Conservation (phyloP, 2,329 filamentous ascomycete genomes). For the Curvularia eragrostidis region DNA sequence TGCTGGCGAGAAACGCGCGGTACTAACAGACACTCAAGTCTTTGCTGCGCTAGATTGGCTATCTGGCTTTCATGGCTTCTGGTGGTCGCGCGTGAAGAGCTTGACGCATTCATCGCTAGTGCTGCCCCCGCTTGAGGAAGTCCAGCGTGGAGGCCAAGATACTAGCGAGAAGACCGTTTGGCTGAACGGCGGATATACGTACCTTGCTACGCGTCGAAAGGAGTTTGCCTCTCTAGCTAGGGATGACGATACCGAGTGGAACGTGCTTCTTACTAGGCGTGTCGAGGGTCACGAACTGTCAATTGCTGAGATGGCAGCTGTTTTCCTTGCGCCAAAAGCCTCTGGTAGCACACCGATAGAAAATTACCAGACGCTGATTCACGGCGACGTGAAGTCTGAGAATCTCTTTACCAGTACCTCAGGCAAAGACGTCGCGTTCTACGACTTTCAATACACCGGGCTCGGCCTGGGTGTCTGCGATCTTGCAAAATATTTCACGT, state of each 20-base stretch:
- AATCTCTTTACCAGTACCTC: conserved; percentile 66
- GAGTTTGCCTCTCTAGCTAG: conserved; percentile 61
- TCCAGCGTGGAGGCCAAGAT: conserved; percentile 37
- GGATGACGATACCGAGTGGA: conserved; percentile 64
- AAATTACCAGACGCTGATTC: conserved; percentile 63
- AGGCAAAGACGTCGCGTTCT: conserved; percentile 65
- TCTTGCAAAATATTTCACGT: conserved; percentile 71
- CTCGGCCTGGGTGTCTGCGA: conserved; percentile 70
- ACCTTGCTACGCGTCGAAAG: conserved; percentile 66
- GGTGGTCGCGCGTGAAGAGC: conserved; percentile 51
- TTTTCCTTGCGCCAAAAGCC: conserved; percentile 55
- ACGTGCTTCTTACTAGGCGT: conserved; percentile 55
- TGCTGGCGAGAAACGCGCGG: conserved; percentile 61
- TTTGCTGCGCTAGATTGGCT: conserved; percentile 67
- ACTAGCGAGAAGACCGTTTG: conserved; percentile 52
- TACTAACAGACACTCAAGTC: conserved; percentile 58
- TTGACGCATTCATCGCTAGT: conserved; percentile 51
- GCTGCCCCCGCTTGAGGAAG: conserved; percentile 64
- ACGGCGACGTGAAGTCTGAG: conserved; percentile 74
- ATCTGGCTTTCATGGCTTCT: conserved; percentile 65
- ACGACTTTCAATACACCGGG: conserved; percentile 73
- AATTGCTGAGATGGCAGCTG: conserved; percentile 61
- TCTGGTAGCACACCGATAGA: conserved; percentile 45
- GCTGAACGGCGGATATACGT: conserved; percentile 73
- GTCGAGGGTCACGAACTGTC: conserved; percentile 37